Evolutionary conservation across 2,329 filamentous ascomycete species (phyloP).

Genomic region (Trichoderma guizhouense): DNA sequence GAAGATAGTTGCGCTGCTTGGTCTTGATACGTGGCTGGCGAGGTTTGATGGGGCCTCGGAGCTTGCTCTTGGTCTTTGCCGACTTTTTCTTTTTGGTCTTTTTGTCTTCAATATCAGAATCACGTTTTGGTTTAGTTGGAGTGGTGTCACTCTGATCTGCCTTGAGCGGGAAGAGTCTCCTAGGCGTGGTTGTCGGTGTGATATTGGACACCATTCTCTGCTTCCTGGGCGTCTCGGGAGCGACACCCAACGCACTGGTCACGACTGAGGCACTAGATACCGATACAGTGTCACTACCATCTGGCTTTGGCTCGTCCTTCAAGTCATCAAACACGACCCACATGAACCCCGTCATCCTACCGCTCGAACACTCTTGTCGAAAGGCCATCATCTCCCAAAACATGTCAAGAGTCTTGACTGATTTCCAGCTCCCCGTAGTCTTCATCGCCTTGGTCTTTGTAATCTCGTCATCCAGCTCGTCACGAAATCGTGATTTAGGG

Average conservation of each 20-base stretch:
- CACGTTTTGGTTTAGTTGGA: not conserved
- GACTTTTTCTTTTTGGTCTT: slow-evolving; percentile 31
- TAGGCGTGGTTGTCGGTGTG: slow-evolving; percentile 34
- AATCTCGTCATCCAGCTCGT: slow-evolving; percentile 84
- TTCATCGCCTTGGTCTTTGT: slow-evolving; percentile 54
- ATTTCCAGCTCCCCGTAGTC: slow-evolving; percentile 71
- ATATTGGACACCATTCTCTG: slow-evolving; percentile 23
- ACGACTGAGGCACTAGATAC: slow-evolving; percentile 31
- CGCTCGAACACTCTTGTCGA: slow-evolving; percentile 91
- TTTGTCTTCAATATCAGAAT: slow-evolving; percentile 9
- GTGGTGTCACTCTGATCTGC: slow-evolving; percentile 7
- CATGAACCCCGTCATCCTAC: slow-evolving; percentile 86
- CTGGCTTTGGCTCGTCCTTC: slow-evolving; percentile 12
- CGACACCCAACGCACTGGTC: slow-evolving; percentile 17
- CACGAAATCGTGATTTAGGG: slow-evolving; percentile 84
- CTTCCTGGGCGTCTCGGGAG: slow-evolving; percentile 34
- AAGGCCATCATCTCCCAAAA: slow-evolving; percentile 99
- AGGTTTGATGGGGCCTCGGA: slow-evolving; percentile 58
- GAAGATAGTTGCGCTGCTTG: slow-evolving; percentile 46
- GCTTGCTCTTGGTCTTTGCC: slow-evolving; percentile 43
- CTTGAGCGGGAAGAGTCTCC: slow-evolving; percentile 32
- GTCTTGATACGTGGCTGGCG: slow-evolving; percentile 65
- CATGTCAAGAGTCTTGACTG: slow-evolving; percentile 76
- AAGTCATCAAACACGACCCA: slow-evolving; percentile 80
- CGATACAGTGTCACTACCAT: slow-evolving; percentile 18